Base-by-base conservation (phyloP, 2,329 filamentous ascomycete species). In the Fusarium oligoseptatum region DNA sequence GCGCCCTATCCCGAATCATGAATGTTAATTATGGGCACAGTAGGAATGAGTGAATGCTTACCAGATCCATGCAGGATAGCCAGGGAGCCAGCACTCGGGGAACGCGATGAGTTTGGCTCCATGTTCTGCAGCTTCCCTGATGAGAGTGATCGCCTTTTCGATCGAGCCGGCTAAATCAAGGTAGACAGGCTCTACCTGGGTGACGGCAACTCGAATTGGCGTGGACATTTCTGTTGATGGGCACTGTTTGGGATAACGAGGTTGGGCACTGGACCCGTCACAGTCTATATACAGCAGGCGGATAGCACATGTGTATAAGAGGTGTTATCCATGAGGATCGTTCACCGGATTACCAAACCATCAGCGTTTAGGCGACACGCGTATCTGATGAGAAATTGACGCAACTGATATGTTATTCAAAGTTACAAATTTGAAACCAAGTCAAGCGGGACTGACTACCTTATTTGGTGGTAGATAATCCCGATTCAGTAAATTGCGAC, bases 41-140 rank as follows among this genome's bases (percentile, higher is more conserved):
- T 2, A 12, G 4, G 39, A 29, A 8, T 14, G 12, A 14, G 5
- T 12, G 7, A 20, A 36, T 34, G 9, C 80, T 56, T 76, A 80
- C 67, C 78, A 79, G 45, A 82, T 82, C 82, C 82, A 85, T 41
- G 57, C 82, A 22, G 88, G 88, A 77, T 89, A 90, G 0, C 88
- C 88, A 0, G 87, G 87, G 27, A 89, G 83, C 84, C 86, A 90
- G 29, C 84, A 84, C 69, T 90, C 88, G 2, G 88, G 85, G 68
- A 90, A 90, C 0, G 85, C 83, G 11, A 92, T 78, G 3, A 92
- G 81, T 60, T 89, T 84, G 1, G 89, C 89, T 2, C 87, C 88
- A 63, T 88, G 86, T 4, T 68, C 27, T 17, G 77, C 71, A 27
- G 77, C 77, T 58, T 79, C 76, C 24, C 62, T 64, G 43, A 79